Percentiles rank a stretch among this genome's conserved stretches.
Evolutionary conservation across 2,329 filamentous ascomycete genomes (phyloP).

Genomic region (Grosmannia serpens): DNA sequence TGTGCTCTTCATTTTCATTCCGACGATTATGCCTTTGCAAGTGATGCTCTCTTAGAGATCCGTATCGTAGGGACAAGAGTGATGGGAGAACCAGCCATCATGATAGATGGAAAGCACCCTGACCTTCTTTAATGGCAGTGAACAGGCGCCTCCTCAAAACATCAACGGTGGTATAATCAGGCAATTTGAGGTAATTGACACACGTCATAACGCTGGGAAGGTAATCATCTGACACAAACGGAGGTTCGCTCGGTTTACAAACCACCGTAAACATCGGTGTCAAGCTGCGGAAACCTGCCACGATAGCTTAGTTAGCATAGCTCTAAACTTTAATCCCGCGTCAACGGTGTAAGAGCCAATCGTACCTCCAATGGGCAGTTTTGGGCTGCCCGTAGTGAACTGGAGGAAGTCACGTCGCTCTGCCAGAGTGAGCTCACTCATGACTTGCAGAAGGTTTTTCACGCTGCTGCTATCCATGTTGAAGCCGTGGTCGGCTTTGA

Average conservation of each 20-base stretch:
- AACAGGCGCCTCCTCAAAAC: slow-evolving; percentile 68
- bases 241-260: slow-evolving; percentile 94
- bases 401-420: slow-evolving; percentile 90
- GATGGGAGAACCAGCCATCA: slow-evolving; percentile 25
- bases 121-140: slow-evolving; percentile 85
- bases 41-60: background rate
- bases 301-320: background rate
- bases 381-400: slow-evolving; percentile 95
- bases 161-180: slow-evolving; percentile 75
- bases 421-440: slow-evolving; percentile 69
- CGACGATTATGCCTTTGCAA: no score
- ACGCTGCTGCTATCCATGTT: slow-evolving; percentile 98
- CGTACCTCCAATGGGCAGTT: slow-evolving; percentile 92
- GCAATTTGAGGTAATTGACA: slow-evolving; percentile 96
- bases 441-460: slow-evolving; percentile 81
- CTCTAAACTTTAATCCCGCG: background rate
- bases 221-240: slow-evolving; percentile 90
- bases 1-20: background rate
- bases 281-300: slow-evolving; percentile 59
- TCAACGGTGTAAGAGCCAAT: background rate
- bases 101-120: slow-evolving; percentile 94
- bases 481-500: slow-evolving; percentile 97
- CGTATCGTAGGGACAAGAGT: background rate
- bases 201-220: slow-evolving; percentile 99
- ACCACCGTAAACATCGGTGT: slow-evolving; percentile 99